Percentiles rank a stretch among this genome's conserved stretches.
Evolutionary conservation across 2,329 filamentous ascomycete genomes (phyloP).

Genomic region (Colletotrichum sp.): DNA sequence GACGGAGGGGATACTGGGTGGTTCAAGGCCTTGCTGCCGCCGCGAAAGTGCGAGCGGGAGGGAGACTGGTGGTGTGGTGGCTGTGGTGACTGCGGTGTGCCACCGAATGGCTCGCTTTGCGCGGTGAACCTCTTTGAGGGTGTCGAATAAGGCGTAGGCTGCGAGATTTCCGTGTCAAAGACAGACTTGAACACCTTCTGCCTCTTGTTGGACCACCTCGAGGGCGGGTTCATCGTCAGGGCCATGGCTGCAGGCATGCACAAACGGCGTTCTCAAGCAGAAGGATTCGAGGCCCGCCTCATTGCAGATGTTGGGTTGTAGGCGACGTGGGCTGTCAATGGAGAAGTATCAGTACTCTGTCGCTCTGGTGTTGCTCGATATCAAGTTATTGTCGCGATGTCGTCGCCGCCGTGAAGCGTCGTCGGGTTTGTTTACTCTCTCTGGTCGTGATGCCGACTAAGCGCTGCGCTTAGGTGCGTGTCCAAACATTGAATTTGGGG

Average conservation of each 20-base stretch:
- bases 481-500: not conserved
- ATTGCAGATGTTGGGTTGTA: not conserved
- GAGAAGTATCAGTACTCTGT: not conserved
- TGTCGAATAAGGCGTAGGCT: conserved; percentile 51
- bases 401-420: not conserved
- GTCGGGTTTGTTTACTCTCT: conserved; percentile 19
- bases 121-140: conserved; percentile 42
- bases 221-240: conserved; percentile 11
- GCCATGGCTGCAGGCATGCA: not conserved
- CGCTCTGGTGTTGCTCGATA: not conserved
- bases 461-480: conserved; percentile 20
- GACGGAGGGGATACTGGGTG: conserved; percentile 25
- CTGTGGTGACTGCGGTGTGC: conserved; percentile 27
- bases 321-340: not conserved
- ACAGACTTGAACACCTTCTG: conserved; percentile 60
- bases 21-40: not conserved
- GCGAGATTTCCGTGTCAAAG: conserved; percentile 57
- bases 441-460: conserved; percentile 12
- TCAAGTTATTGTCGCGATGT: not conserved
- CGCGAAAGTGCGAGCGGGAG: conserved; percentile 6
- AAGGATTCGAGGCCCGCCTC: conserved; percentile 11
- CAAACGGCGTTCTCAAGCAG: conserved; percentile 1
- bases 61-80: conserved; percentile 25
- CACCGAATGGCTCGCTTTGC: conserved; percentile 53
- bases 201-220: conserved; percentile 30